Percentiles rank a stretch among this genome's conserved stretches.
Conservation (phyloP, 108 stramenopile species). For the Schizochytrium sp. region DNA sequence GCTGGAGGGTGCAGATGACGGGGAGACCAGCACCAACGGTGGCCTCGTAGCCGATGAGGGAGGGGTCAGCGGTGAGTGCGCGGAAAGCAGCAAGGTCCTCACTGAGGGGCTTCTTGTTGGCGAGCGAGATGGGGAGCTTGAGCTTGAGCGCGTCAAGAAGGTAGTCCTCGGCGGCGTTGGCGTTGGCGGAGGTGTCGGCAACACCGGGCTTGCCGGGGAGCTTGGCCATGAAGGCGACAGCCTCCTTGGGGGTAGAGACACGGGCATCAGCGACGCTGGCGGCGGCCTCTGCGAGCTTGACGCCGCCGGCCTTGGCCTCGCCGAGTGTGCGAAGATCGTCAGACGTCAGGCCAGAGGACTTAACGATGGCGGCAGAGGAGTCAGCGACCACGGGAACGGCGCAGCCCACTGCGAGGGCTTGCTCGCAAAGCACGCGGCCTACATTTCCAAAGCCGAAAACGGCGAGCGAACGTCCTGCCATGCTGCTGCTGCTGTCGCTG, state of each 20-base stretch:
- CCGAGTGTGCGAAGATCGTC: constrained; percentile 38
- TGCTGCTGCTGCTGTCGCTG: background rate
- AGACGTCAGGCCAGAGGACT: background rate
- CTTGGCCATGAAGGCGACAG: constrained; percentile 1
- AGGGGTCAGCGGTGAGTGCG: background rate
- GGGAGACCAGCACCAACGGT: constrained; percentile 79
- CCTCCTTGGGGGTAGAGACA: background rate
- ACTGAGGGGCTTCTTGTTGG: constrained; percentile 70
- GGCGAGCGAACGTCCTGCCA: constrained; percentile 23
- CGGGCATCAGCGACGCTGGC: constrained; percentile 45
- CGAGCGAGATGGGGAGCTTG: constrained; percentile 72
- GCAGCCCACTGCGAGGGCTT: constrained; percentile 8
- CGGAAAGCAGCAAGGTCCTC: background rate
- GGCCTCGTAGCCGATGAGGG: constrained; percentile 67
- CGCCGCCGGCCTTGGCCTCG: constrained; percentile 44
- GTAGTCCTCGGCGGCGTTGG: background rate
- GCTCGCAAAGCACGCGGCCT: constrained; percentile 27
- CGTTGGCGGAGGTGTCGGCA: constrained; percentile 25
- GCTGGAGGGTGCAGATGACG: constrained; percentile 71
- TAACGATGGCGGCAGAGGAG: constrained; percentile 22
- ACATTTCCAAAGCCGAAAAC: constrained; percentile 60
- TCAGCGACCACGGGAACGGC: constrained; percentile 18
- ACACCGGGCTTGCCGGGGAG: background rate
- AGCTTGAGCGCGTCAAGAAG: constrained; percentile 67
- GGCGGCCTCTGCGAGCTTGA: background rate